phyloP scores from a whole-genome alignment of 768 basidiomycete genomes.

The Boletales sp. region DNA sequence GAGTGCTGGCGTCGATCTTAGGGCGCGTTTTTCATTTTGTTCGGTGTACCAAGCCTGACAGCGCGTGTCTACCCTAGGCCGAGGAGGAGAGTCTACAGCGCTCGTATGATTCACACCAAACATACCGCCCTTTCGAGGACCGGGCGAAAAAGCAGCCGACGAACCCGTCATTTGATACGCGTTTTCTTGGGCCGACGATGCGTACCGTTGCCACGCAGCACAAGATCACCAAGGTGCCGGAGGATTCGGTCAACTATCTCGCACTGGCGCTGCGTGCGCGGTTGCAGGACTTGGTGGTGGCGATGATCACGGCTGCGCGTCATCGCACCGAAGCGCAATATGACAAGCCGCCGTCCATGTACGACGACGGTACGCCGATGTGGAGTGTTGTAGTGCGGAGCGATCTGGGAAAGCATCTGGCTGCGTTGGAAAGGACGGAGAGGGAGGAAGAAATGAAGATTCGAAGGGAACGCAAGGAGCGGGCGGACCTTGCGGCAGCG shows the following conservation, averaged over 20 bases:
- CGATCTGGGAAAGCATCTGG: conserved; percentile 77
- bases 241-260: conserved; percentile 73
- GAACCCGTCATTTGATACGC: conserved; percentile 66
- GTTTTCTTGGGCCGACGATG: conserved; percentile 63
- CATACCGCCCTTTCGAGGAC: conserved; percentile 71
- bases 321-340: conserved; percentile 73
- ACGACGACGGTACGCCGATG: conserved; percentile 70
- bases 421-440: conserved; percentile 71
- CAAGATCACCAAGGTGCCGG: conserved; percentile 62
- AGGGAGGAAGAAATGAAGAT: conserved; percentile 79
- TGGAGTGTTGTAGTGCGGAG: conserved; percentile 77
- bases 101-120: conserved; percentile 54
- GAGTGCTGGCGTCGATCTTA: conserved; percentile 83
- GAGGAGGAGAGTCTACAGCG: conserved; percentile 82
- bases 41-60: neutral
- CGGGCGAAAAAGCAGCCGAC: conserved; percentile 73
- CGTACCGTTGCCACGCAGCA: conserved; percentile 64
- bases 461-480: conserved; percentile 74
- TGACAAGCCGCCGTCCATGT: conserved; percentile 61
- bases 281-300: conserved; percentile 62
- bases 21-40: conserved; percentile 41
- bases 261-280: conserved; percentile 76
- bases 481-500: conserved; percentile 67
- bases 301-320: conserved; percentile 63
- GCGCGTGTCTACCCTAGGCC: conserved; percentile 47